Evolutionary conservation across 1,284 basidiomycete genomes (phyloP), one percentile per base, ranked within the genome.

Genomic region (Blastosporella zonata): DNA sequence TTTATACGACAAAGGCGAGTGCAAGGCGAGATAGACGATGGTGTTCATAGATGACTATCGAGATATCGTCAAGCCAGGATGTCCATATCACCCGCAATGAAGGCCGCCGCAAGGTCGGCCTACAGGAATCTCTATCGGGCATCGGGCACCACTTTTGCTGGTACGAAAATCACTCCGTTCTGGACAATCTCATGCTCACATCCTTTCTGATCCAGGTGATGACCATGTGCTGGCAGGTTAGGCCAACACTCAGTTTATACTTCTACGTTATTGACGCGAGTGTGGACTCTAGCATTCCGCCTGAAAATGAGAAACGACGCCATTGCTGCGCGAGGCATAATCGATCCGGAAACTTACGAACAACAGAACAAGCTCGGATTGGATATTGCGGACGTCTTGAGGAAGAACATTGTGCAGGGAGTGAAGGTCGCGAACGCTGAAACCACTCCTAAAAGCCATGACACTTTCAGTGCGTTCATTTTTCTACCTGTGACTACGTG

Each of bases 391-490:
- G 65, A 71, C n/a, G 75, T 87, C 12, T 63, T 91, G 46, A 74
- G 81, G 54, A 78, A 70, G 61, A 91, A 91, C 61, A 67, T 91
- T 36, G 87, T 87, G 0, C 89, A 91, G 64, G 88, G 77, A 3
- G 63, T 67, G 37, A 78, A 67, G 55, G 67, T 77, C 10, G 27
- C 62, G 8, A 57, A 64, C 3, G 55, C 64, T 9, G 63, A 51
- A 27, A 52, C 43, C 23, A 28, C 42, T 12, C 23, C 42, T 10
- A 46, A 55, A 18, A 60, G 56, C 17, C 49, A 70, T 33, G 79
- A 79, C 8, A 69, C 73, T 18, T 90, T 82, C 75, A 73, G 87
- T 88, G 58, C 47, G 43, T 15, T 23, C 27, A 7, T 6, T 23
- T 20, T 4, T 33, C 18, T 36, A 28, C n/a, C 20, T 10, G 1